These are phyloP conservation scores for Pichia sp. DNA, from an alignment of 1,139 yeast species.

Conservation along the genomic window DNA sequence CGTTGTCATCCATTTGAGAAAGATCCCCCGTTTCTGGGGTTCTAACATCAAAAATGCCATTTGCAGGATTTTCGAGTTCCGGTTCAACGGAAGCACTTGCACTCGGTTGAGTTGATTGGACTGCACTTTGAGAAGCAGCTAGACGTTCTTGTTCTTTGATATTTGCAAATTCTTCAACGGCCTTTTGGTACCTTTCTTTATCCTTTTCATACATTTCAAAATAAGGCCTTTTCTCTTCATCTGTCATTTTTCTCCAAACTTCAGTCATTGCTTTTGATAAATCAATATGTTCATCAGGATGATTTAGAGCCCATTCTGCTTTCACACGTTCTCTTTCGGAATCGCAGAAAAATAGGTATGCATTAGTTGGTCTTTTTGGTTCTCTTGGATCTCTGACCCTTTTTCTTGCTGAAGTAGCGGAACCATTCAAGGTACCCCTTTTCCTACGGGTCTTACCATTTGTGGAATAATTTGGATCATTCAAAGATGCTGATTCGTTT, in stretches of 20 bases:
- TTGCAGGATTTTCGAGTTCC: slow-evolving; percentile 6
- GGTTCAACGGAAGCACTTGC: slow-evolving; percentile 11
- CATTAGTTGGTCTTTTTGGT: slow-evolving; percentile 88
- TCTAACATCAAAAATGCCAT: slow-evolving; percentile 5
- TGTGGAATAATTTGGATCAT: not conserved
- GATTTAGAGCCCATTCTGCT: slow-evolving; percentile 42
- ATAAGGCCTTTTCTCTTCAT: slow-evolving; percentile 68
- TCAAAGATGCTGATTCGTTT: slow-evolving; percentile 1
- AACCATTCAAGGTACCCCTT: slow-evolving; percentile 13
- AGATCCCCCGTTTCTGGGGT: slow-evolving; percentile 11
- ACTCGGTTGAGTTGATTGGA: not conserved
- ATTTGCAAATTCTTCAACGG: slow-evolving; percentile 59
- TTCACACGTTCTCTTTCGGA: slow-evolving; percentile 71
- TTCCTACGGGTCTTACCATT: slow-evolving; percentile 13
- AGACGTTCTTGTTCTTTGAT: slow-evolving; percentile 29
- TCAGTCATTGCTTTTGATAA: slow-evolving; percentile 76
- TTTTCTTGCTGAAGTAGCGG: slow-evolving; percentile 21
- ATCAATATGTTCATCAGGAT: slow-evolving; percentile 49
- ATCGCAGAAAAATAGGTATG: slow-evolving; percentile 83
- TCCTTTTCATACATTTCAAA: slow-evolving; percentile 76
- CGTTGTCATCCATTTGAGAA: slow-evolving; percentile 9
- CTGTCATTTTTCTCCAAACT: slow-evolving; percentile 73
- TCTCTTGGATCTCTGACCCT: slow-evolving; percentile 65
- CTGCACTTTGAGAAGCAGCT: slow-evolving; percentile 4
- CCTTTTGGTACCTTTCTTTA: slow-evolving; percentile 65